Conservation (phyloP, 345 rosid genomes). For the Rhodamnia rubescens region DNA sequence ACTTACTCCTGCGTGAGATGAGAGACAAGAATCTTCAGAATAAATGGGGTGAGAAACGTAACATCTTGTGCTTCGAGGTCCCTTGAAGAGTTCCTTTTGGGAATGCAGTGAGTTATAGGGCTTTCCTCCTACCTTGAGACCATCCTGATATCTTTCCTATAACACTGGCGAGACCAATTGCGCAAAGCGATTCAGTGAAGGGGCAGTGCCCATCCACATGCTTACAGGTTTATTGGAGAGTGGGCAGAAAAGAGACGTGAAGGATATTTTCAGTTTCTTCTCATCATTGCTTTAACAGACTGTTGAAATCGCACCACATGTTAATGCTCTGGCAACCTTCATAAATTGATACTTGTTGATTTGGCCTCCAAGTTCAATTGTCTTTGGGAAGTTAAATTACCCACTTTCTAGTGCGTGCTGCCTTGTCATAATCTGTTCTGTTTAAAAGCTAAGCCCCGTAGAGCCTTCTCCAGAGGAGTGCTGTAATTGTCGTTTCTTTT, state of each 20-base stretch:
- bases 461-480: background rate
- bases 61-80: background rate
- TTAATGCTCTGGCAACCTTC: background rate
- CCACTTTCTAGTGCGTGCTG: background rate
- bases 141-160: background rate
- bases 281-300: background rate
- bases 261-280: background rate
- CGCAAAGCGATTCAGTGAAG: background rate
- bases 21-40: background rate
- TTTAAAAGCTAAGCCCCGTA: background rate
- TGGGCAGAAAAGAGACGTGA: background rate
- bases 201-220: background rate
- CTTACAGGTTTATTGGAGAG: background rate
- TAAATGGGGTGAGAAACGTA: background rate
- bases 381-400: background rate
- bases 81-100: background rate
- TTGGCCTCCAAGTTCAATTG: background rate
- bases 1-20: slow-evolving; percentile 62
- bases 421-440: background rate
- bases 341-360: background rate
- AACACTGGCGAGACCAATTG: background rate
- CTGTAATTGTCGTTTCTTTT: background rate
- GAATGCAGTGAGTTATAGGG: background rate
- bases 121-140: background rate
- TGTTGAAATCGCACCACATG: background rate